phyloP scores from a whole-genome alignment of 305 asterid species.

The Andrographis paniculata region DNA sequence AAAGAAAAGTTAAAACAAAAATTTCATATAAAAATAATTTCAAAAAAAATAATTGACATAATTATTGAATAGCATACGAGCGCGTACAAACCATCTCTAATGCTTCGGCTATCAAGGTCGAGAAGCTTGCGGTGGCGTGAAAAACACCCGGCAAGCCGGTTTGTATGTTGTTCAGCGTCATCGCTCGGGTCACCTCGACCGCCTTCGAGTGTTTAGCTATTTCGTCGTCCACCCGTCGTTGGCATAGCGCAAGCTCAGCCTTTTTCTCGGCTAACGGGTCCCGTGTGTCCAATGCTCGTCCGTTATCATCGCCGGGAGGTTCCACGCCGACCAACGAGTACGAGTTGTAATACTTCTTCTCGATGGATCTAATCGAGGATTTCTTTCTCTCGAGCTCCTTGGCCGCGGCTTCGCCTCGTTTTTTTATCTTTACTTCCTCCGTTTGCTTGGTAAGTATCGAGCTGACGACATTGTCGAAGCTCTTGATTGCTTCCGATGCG shows the following conservation, averaged over 20 bases:
- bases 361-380: conserved; percentile 52
- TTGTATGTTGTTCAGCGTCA: conserved; percentile 84
- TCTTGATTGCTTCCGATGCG: conserved; percentile 89
- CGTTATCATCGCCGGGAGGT: conserved; percentile 48
- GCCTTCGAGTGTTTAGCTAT: conserved; percentile 67
- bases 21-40: no score
- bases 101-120: conserved; percentile 60
- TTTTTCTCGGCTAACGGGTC: conserved; percentile 90
- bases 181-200: conserved; percentile 82
- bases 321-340: conserved; percentile 81
- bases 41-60: no score
- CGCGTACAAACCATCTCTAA: conserved; percentile 69
- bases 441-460: conserved; percentile 63
- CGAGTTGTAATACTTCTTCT: conserved; percentile 71
- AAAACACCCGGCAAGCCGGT: conserved; percentile 94
- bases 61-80: conserved; percentile 57
- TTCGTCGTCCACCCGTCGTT: conserved; percentile 78
- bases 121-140: conserved; percentile 89
- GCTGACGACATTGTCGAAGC: conserved; percentile 70
- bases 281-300: conserved; percentile 48
- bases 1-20: no score
- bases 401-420: conserved; percentile 45
- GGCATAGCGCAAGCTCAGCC: conserved; percentile 58
- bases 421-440: conserved; percentile 76
- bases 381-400: conserved; percentile 85